Base-by-base conservation (phyloP, 495 filamentous ascomycete genomes). In the Neurospora terricola region DNA sequence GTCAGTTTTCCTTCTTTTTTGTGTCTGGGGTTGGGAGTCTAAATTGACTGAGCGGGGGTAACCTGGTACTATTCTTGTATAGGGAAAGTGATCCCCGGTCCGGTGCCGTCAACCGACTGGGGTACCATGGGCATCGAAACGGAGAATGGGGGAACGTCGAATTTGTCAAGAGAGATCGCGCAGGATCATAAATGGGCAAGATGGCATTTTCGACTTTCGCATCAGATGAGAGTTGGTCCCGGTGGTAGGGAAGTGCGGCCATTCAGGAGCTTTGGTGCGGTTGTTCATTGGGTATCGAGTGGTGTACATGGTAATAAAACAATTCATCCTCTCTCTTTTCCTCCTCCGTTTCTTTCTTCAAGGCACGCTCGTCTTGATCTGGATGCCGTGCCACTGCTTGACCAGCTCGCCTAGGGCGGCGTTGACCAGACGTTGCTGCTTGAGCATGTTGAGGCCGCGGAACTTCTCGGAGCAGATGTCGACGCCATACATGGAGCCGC, bases 401-500 rank as follows among this genome's bases (percentile, higher is more conserved):
- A 93, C 86, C 80, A 92, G 84, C 59, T 92, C 88, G n/a, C 83
- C 84, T 40, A 94, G 83, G 68, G 88, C 83, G 10, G 86, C 81
- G 79, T 93, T 92, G 42, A 94, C 91, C 72, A 93, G 78, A 68
- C 90, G 84, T 77, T 94, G 91, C 78, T 93, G 91, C 83, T 89
- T 90, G 76, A 94, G 84, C 81, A 92, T 87, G 72, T 82, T 84
- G 74, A 88, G 71, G 38, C 91, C 91, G 69, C 87, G 83, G 80
- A 94, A 94, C 81, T 83, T 87, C 70, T 85, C 82, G 23, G 89
- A 90, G 70, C 85, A 81, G 74, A 93, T 88, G 74, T 93, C 90
- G 74, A 94, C 88, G 71, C 85, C 88, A 81, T 93, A 94, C 91
- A 94, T 93, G 72, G 87, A 89, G 66, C 91, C 91, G 81, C 91